Evolutionary conservation across 2,329 filamentous ascomycete genomes (phyloP).

Genomic region (Pezicula neosporulosa): DNA sequence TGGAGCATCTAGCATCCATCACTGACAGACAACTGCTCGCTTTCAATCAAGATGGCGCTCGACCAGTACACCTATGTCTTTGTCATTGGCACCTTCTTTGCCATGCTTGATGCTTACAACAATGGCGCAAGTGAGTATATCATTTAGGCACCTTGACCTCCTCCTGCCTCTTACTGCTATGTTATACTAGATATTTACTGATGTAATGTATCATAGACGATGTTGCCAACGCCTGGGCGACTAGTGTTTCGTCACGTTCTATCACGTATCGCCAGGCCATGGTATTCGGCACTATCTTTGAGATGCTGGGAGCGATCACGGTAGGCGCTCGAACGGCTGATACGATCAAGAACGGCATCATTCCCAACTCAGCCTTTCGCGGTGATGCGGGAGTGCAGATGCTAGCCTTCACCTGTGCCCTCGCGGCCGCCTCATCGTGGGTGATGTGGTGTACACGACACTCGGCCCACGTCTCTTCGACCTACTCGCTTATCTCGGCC

Average conservation of each 20-base stretch:
- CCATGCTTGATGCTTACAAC: slow-evolving; percentile 57
- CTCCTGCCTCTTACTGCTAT: background rate
- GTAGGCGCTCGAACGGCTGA: slow-evolving; percentile 68
- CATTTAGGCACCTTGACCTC: background rate
- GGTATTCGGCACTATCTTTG: slow-evolving; percentile 63
- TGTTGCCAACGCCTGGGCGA: slow-evolving; percentile 83
- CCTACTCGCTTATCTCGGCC: slow-evolving; percentile 67
- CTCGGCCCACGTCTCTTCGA: slow-evolving; percentile 71
- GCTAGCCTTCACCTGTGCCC: slow-evolving; percentile 62
- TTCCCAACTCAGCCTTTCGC: slow-evolving; percentile 55
- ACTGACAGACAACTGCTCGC: no score
- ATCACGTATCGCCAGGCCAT: slow-evolving; percentile 68
- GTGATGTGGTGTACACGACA: slow-evolving; percentile 78
- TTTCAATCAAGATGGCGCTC: slow-evolving; percentile 24
- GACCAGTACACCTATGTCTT: slow-evolving; percentile 54
- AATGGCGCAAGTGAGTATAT: slow-evolving; percentile 40
- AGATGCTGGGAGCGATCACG: slow-evolving; percentile 63
- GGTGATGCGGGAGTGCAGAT: slow-evolving; percentile 64
- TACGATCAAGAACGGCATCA: slow-evolving; percentile 79
- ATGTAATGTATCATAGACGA: slow-evolving; percentile 50
- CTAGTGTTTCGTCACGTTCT: slow-evolving; percentile 76
- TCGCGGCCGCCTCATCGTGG: slow-evolving; percentile 65
- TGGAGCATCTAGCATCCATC: no score
- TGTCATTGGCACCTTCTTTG: slow-evolving; percentile 51
- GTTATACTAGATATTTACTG: background rate